Conservation (phyloP, 2,329 filamentous ascomycete genomes). For the Ophiostoma sp. region DNA sequence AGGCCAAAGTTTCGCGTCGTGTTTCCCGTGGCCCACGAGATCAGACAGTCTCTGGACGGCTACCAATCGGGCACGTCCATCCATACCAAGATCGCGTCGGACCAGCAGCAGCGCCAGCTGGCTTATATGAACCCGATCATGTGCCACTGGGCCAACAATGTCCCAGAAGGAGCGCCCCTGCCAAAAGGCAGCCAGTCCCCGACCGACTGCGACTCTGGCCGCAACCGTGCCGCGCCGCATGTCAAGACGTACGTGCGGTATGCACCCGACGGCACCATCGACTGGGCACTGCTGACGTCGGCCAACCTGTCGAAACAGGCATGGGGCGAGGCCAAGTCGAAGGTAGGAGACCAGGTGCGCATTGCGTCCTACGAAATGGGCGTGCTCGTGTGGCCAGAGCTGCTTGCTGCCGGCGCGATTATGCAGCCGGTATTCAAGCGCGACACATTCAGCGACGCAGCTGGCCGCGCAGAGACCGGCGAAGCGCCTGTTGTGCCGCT, state of each 20-base stretch:
- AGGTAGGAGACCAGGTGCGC: slow-evolving; percentile 55
- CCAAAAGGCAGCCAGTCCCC: not conserved
- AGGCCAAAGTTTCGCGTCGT: slow-evolving; percentile 62
- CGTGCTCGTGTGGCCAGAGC: slow-evolving; percentile 72
- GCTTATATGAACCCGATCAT: slow-evolving; percentile 65
- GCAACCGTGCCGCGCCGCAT: slow-evolving; percentile 71
- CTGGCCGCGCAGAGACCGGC: not conserved
- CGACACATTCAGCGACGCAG: slow-evolving; percentile 44
- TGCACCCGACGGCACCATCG: slow-evolving; percentile 49
- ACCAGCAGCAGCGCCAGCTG: slow-evolving; percentile 68
- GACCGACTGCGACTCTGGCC: slow-evolving; percentile 46
- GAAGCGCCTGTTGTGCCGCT: slow-evolving; percentile 53
- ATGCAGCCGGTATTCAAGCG: slow-evolving; percentile 67
- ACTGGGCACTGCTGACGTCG: slow-evolving; percentile 85
- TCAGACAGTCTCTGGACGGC: slow-evolving; percentile 69
- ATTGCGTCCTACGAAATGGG: slow-evolving; percentile 81
- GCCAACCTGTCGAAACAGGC: slow-evolving; percentile 88
- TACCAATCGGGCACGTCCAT: slow-evolving; percentile 75
- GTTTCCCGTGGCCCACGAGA: slow-evolving; percentile 75
- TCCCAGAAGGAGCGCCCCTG: slow-evolving; percentile 32
- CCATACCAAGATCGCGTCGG: slow-evolving; percentile 69
- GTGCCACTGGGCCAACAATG: slow-evolving; percentile 69
- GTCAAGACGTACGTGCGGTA: slow-evolving; percentile 79
- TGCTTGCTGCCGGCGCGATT: slow-evolving; percentile 45
- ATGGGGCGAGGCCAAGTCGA: slow-evolving; percentile 65